Percentiles rank a stretch among this genome's conserved stretches.
phyloP scores from a whole-genome alignment of 1,139 yeast genomes.

The Yamadazyma buinensis region DNA sequence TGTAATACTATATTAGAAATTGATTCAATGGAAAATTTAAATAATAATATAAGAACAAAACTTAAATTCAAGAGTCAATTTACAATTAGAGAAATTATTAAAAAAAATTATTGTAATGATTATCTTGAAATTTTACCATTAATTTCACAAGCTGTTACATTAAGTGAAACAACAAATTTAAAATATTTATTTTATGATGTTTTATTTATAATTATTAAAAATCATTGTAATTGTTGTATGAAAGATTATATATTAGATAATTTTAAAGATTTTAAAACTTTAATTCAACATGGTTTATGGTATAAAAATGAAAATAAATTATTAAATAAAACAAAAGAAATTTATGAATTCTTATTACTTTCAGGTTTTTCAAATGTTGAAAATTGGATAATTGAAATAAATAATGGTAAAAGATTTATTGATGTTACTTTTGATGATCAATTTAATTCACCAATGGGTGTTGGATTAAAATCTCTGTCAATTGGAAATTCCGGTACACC shows the following conservation, averaged over 20 bases:
- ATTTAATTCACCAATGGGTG: too few relatives aligned
- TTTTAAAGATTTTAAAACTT: conserved; percentile 20
- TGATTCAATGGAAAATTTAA: conserved; percentile 15
- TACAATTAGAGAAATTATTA: conserved; percentile 21
- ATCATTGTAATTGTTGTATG: conserved; percentile 37
- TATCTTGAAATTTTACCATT: conserved; percentile 29
- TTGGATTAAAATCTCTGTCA: too few relatives aligned
- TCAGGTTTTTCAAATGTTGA: conserved; percentile 10
- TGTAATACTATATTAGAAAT: conserved; percentile 32
- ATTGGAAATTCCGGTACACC: too few relatives aligned
- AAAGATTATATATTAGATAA: conserved; percentile 23
- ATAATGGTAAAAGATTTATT: conserved; percentile 19
- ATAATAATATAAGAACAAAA: conserved; percentile 11
- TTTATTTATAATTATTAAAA: conserved; percentile 16
- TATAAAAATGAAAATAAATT: conserved; percentile 13
- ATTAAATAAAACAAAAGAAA: conserved; percentile 20
- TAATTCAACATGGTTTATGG: conserved; percentile 34
- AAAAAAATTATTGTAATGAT: conserved; percentile 24
- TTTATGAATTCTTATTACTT: conserved; percentile 15
- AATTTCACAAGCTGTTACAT: conserved; percentile 32
- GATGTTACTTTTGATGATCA: too few relatives aligned
- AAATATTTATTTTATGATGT: conserved; percentile 22
- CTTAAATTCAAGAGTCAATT: conserved; percentile 23
- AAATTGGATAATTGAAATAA: conserved; percentile 25
- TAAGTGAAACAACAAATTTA: conserved; percentile 21